A percentile compares a stretch with the other conserved stretches of the same genome.
phyloP scores from a whole-genome alignment of 805 yeast species.

The Candida insectorum region DNA sequence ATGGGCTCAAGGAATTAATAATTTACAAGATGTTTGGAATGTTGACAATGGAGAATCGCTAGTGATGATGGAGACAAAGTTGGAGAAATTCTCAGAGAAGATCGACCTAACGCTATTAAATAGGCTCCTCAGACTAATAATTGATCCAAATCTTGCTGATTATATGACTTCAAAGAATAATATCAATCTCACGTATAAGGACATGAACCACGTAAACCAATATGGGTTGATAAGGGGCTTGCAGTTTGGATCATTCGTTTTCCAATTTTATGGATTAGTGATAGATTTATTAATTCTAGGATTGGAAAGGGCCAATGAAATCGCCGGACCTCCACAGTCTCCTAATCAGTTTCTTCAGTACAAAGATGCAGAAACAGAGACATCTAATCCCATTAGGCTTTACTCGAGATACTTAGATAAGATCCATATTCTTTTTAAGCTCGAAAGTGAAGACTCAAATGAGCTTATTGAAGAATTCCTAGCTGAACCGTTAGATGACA shows the following conservation, averaged over 20 bases:
- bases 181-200: conserved; percentile 77
- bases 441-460: conserved; percentile 67
- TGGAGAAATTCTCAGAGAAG: conserved; percentile 74
- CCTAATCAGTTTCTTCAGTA: conserved; percentile 83
- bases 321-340: conserved; percentile 71
- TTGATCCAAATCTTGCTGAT: conserved; percentile 91
- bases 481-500: conserved; percentile 88
- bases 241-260: conserved; percentile 85
- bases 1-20: conserved; percentile 91
- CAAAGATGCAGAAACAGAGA: conserved; percentile 54
- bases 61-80: conserved; percentile 76
- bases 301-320: conserved; percentile 76
- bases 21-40: conserved; percentile 76
- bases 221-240: conserved; percentile 86
- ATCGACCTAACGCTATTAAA: conserved; percentile 85
- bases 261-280: conserved; percentile 85
- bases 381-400: conserved; percentile 68
- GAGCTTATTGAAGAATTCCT: conserved; percentile 74
- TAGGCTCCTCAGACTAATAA: conserved; percentile 70
- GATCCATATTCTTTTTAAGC: conserved; percentile 74
- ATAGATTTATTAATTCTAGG: conserved; percentile 83
- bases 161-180: conserved; percentile 91
- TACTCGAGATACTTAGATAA: conserved; percentile 84
- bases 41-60: conserved; percentile 68
- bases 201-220: conserved; percentile 90